Base-by-base conservation (phyloP, 805 yeast species). In the Spathaspora passalidarum region DNA sequence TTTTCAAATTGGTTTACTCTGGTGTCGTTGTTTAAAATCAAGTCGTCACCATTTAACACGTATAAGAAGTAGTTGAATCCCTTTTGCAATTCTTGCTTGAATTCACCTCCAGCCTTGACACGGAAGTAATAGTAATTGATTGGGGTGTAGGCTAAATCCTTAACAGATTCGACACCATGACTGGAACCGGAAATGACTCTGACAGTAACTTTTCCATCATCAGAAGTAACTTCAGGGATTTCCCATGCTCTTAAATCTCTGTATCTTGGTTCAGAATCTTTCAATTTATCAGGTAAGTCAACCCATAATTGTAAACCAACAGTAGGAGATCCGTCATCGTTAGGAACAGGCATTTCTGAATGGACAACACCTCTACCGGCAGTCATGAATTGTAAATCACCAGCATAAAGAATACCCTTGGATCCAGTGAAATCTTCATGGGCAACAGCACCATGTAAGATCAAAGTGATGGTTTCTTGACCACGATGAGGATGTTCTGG, bases 331-430 rank as follows among this genome's bases (percentile, higher is more conserved):
- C 83, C 80, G 35, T 75, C 75, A 32, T 76, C 71, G 17, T 69
- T 71, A 32, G 73, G 69, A 29, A 82, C 82, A 7, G 96, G 96
- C 80, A 88, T 88, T 60, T 89, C 96, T 2, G 89, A 78, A 62
- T 88, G 96, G 45, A 86, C 86, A 32, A 88, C 80, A 42, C 95
- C 97, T 55, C 77, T 78, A 49, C 96, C 96, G 4, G 96, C 96
- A 21, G 96, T 89, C 96, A 89, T 89, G 63, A 89, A 88, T 63
- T 89, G 97, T 53, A 90, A 70, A 61, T 89, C 97, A 47, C 96
- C 96, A 6, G 88, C 80, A 50, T 78, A 74, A 44, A 90, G 67
- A 7, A 87, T 73, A 46, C 96, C 96, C 44, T 78, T 75, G n/a
- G 85, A 69, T 1, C 96, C 96, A 2, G 95, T 86, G 66, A 89